Evolutionary conservation across 441 rosid species (phyloP), one percentile per base, ranked within the genome.

Genomic region (Metrosideros polymorpha): DNA sequence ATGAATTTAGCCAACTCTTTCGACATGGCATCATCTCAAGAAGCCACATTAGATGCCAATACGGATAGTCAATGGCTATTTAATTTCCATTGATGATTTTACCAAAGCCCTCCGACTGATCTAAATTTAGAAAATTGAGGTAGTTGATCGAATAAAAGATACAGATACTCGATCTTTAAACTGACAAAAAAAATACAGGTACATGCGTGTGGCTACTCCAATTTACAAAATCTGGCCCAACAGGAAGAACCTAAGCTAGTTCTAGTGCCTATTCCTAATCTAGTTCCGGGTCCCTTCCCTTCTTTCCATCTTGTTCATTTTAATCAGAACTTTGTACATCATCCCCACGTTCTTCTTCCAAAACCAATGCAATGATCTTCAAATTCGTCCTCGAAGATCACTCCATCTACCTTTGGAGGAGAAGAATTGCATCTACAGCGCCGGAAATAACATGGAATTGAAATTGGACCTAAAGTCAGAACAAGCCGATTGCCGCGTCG

Each of bases 401-500:
- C 15, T n/a, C n/a, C n/a, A n/a, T n/a, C n/a, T n/a, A n/a, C n/a
- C n/a, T n/a, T n/a, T n/a, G n/a, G n/a, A 50, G 51, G 3, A 29
- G n/a, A 59, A 18, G 24, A 19, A 66, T 66, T 12, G 77, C 77
- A 32, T 66, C 79, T 71, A 71, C 6, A 35, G 79, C 49, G 79
- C 22, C 15, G 79, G 43, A 12, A 10, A 39, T 1, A 47, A 19
- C 84, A 19, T 12, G 61, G 61, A 83, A 29, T 83, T 32, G 57
- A 54, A 22, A 24, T 9, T 5, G 13, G 57, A 32, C 57, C 55
- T 52, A 12, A 89, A 82, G 2, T 85, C 47, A 35, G 93, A 89
- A 29, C 89, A 91, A 83, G 91, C 47, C 9, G 84, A 86, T 57
- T 84, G 86, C 57, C 39, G 85, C 63, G 47, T 32, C 90, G 87